phyloP scores from a whole-genome alignment of 768 basidiomycete species.

The Nidula microcarpa region DNA sequence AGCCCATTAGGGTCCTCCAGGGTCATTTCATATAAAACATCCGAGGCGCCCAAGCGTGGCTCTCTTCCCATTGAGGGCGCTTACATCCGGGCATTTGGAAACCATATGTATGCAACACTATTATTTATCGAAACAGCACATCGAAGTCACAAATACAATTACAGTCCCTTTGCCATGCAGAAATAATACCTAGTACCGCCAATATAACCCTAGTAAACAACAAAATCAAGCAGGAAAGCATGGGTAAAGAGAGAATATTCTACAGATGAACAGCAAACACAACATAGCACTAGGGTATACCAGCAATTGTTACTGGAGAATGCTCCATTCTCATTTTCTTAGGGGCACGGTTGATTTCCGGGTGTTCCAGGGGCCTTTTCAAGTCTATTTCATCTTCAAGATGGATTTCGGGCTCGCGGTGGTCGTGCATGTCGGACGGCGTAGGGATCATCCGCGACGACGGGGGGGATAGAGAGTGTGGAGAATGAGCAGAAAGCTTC shows the following conservation, averaged over 20 bases:
- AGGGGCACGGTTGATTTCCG: slow-evolving; percentile 45
- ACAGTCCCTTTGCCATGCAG: slow-evolving; percentile 17
- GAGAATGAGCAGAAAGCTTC: slow-evolving; percentile 37
- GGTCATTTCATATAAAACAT: too few species aligned
- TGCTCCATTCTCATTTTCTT: slow-evolving; percentile 77
- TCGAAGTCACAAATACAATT: slow-evolving; percentile 18
- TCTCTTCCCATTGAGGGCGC: too few species aligned
- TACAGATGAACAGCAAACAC: slow-evolving; percentile 24
- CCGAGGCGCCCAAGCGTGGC: too few species aligned
- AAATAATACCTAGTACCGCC: slow-evolving; percentile 3
- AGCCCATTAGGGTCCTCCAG: too few species aligned
- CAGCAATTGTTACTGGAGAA: slow-evolving; percentile 30
- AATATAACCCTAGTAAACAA: slow-evolving; percentile 19
- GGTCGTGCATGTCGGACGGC: slow-evolving; percentile 37
- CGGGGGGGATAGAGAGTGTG: slow-evolving; percentile 50
- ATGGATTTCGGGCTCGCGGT: slow-evolving; percentile 35
- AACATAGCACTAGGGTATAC: slow-evolving; percentile 49
- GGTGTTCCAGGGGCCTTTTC: slow-evolving; percentile 57
- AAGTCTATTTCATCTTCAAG: slow-evolving; percentile 51
- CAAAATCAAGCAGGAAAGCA: slow-evolving; percentile 24
- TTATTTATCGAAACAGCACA: neutral
- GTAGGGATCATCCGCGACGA: slow-evolving; percentile 53
- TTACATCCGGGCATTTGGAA: too few species aligned
- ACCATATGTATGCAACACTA: neutral
- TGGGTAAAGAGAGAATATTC: slow-evolving; percentile 24